Evolutionary conservation across 306 rosid genomes (phyloP).

Genomic region (Malus asiatica): DNA sequence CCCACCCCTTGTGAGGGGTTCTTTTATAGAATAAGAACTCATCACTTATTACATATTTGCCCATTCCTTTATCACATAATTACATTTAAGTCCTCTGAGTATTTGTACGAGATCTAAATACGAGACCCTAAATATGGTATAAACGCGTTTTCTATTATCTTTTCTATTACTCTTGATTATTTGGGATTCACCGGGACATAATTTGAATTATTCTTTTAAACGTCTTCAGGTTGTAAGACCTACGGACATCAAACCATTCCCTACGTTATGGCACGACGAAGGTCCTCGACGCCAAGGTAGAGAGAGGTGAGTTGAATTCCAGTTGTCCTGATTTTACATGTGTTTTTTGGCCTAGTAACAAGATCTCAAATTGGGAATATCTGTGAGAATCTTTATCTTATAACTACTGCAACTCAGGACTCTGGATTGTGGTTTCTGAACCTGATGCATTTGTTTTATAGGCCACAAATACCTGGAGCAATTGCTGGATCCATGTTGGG

Average conservation of each 20-base stretch:
- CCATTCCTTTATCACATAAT: too few relatives aligned
- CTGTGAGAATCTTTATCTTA: background rate
- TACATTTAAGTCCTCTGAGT: too few relatives aligned
- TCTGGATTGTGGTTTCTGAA: conserved; percentile 1
- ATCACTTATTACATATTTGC: too few relatives aligned
- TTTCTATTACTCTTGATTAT: background rate
- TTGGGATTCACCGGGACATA: background rate
- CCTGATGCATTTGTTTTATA: conserved; percentile 28
- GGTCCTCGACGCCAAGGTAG: conserved; percentile 61
- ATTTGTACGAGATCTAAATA: too few relatives aligned
- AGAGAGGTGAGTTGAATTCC: conserved; percentile 53
- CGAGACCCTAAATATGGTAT: too few relatives aligned
- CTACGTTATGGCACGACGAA: conserved; percentile 90
- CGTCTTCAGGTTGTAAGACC: conserved; percentile 63
- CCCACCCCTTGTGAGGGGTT: too few relatives aligned
- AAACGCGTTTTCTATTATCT: background rate
- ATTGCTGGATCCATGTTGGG: conserved; percentile 82
- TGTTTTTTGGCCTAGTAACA: background rate
- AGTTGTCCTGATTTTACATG: background rate
- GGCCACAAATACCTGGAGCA: conserved; percentile 78
- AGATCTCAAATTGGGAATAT: background rate
- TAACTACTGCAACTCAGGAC: background rate
- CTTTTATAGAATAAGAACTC: too few relatives aligned
- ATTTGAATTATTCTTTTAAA: background rate
- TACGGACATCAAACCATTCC: conserved; percentile 70